These are phyloP conservation scores for Lipomyces oligophaga DNA, from an alignment of 805 yeast species.

Conservation along the genomic window DNA sequence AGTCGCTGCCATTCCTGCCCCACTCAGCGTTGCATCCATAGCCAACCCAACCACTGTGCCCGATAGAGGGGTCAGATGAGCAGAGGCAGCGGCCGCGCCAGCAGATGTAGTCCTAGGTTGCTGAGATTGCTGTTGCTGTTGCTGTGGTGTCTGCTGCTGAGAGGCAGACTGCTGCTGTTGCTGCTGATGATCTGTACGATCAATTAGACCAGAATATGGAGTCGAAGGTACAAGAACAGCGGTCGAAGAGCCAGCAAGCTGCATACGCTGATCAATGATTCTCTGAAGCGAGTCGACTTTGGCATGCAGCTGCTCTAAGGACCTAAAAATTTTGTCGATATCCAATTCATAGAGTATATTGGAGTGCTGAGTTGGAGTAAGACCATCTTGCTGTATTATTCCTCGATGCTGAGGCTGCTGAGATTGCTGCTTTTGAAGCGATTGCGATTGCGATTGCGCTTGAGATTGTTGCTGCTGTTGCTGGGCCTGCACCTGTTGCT, in stretches of 20 bases:
- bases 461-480: slow-evolving; percentile 13
- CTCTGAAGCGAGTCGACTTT: slow-evolving; percentile 33
- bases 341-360: slow-evolving; percentile 31
- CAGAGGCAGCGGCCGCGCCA: background rate
- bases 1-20: slow-evolving; percentile 7
- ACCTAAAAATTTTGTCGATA: slow-evolving; percentile 21
- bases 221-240: background rate
- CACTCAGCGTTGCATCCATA: slow-evolving; percentile 9
- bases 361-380: no score
- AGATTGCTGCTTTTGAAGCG: slow-evolving; percentile 1
- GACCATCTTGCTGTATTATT: slow-evolving; percentile 24
- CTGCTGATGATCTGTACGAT: slow-evolving; percentile 13
- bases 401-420: slow-evolving; percentile 20
- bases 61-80: background rate
- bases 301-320: slow-evolving; percentile 33
- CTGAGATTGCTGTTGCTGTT: background rate
- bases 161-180: slow-evolving; percentile 8
- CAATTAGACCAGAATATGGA: no score
- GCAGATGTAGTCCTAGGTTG: background rate
- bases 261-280: slow-evolving; percentile 20
- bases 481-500: slow-evolving; percentile 27
- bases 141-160: slow-evolving; percentile 31
- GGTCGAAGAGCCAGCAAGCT: background rate
- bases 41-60: slow-evolving; percentile 1
- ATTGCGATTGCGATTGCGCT: slow-evolving; percentile 10